Base-by-base conservation (phyloP, 305 asterid species). In the Fraxinus velutina region DNA sequence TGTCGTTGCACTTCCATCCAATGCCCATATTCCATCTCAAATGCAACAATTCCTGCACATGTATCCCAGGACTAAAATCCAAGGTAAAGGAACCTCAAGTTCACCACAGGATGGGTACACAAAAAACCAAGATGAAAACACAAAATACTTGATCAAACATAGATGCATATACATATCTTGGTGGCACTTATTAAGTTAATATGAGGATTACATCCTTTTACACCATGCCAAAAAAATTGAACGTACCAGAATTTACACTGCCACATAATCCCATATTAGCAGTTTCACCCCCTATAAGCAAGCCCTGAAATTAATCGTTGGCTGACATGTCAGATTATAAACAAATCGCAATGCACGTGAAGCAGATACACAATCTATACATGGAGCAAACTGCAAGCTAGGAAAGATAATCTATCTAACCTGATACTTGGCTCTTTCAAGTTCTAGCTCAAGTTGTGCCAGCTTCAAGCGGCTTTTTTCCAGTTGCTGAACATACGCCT, bases 401-500 rank as follows among this genome's bases (percentile, higher is more conserved):
- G n/a, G 21, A 77, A 79, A 24, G 10, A 12, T 37, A 64, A n/a
- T 66, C 1, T 47, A 19, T 47, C 75, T 50, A 37, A 91, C 98
- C 87, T 92, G 97, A 24, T 92, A 96, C 80, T 93, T 86, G 82
- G 92, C 94, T 89, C 92, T 88, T 79, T 91, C 95, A 15, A 94
- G 92, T 70, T 96, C 98, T 15, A 87, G 75, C 86, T 96, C 99
- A 34, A 96, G 88, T 77, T 94, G 99, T 0, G 98, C 98, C 68
- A 96, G 88, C 90, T 92, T 96, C 93, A 94, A 77, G 36, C 97
- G 94, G 87, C 96, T 92, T 3, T 95, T 85, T 84, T 96, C 99
- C 73, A 96, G 80, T 78, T 96, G 96, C 83, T 94, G 97, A 80
- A 96, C 97, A 79, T 94, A 96, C 39, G 96, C 99, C 98, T 94